These are phyloP conservation scores for Rosa multiflora DNA, from an alignment of 306 rosid genomes.

Conservation along the genomic window DNA sequence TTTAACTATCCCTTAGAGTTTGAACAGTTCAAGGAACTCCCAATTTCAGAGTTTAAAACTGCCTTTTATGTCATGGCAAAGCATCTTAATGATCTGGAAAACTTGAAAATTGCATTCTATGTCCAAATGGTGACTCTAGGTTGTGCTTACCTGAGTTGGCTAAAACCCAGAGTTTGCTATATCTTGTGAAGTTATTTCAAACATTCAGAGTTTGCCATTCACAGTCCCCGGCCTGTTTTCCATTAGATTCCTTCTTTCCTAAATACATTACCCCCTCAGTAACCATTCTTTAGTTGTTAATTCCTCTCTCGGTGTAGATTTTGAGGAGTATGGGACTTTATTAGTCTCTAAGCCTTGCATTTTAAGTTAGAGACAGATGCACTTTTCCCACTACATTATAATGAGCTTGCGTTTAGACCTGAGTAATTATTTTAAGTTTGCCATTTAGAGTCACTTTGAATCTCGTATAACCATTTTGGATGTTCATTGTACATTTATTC, in stretches of 20 bases:
- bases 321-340: background rate
- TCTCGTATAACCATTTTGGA: background rate
- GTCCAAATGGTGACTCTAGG: background rate
- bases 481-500: background rate
- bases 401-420: background rate
- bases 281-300: background rate
- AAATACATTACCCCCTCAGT: background rate
- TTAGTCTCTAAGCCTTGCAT: slow-evolving; percentile 1
- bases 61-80: background rate
- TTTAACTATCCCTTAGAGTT: background rate
- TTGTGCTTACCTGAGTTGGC: background rate
- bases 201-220: too few species aligned
- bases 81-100: background rate
- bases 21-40: background rate
- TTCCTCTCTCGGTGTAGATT: background rate
- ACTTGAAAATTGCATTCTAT: background rate
- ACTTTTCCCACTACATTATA: background rate
- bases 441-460: background rate
- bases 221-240: background rate
- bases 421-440: background rate
- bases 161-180: background rate
- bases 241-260: background rate
- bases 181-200: background rate
- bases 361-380: background rate
- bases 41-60: background rate